Conservation (phyloP, 306 rosid species). For the Dryas drummondii region DNA sequence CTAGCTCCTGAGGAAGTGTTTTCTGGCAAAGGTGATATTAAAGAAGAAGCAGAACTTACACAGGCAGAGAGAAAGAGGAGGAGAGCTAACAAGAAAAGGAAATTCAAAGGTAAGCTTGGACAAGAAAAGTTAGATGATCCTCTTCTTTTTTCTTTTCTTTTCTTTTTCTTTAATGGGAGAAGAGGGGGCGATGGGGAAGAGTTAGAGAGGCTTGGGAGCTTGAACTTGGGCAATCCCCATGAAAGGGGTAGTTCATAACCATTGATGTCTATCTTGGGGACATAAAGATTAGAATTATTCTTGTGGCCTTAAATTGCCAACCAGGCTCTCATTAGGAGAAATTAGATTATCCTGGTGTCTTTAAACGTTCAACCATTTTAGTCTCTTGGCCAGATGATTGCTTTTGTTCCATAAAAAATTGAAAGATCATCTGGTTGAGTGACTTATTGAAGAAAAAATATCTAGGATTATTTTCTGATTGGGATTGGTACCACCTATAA, state of each 20-base stretch:
- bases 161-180: background rate
- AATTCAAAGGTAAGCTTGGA: slow-evolving; percentile 62
- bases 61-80: slow-evolving; percentile 86
- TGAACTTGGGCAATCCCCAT: background rate
- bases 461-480: background rate
- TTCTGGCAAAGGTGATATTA: slow-evolving; percentile 84
- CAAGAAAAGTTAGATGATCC: background rate
- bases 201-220: background rate
- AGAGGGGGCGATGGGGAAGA: background rate
- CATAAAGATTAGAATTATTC: background rate
- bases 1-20: slow-evolving; percentile 98
- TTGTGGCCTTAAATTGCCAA: background rate
- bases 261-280: background rate
- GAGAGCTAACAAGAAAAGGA: slow-evolving; percentile 89
- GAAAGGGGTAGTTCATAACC: background rate
- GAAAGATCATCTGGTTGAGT: background rate
- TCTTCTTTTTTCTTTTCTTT: background rate
- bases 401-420: background rate
- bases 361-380: background rate
- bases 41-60: slow-evolving; percentile 86
- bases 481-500: background rate
- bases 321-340: background rate
- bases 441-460: background rate
- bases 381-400: background rate
- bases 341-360: too few species aligned